Percentiles rank a stretch among this genome's conserved stretches.
Evolutionary conservation across 2,329 filamentous ascomycete species (phyloP).

Genomic region (Diaporthe helianthi): DNA sequence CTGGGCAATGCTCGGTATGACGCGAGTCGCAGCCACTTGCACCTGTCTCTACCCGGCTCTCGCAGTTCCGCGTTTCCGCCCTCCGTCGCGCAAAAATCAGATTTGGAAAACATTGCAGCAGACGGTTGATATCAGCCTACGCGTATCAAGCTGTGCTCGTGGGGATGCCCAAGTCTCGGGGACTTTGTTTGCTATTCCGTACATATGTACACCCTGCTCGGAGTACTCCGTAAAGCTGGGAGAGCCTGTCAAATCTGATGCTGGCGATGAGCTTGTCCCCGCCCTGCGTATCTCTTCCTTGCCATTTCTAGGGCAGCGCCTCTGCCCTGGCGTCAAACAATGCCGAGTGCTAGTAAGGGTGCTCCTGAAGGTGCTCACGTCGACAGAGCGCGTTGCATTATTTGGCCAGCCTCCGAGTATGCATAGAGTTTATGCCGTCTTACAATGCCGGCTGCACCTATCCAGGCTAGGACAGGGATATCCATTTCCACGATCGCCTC

Average conservation of each 20-base stretch:
- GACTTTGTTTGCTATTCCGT: no score
- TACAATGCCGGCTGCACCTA: background rate
- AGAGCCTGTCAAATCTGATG: background rate
- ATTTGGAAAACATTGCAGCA: background rate
- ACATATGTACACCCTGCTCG: no score
- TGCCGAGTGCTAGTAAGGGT: background rate
- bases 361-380: background rate
- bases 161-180: background rate
- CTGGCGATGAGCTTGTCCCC: background rate
- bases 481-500: slow-evolving; percentile 4
- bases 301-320: background rate
- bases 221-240: background rate
- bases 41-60: slow-evolving; percentile 8
- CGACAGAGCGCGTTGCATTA: background rate
- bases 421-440: background rate
- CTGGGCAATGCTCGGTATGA: background rate
- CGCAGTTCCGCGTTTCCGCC: slow-evolving; percentile 19
- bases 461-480: slow-evolving; percentile 18
- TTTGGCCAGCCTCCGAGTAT: slow-evolving; percentile 1
- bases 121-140: background rate
- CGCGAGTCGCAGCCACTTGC: background rate
- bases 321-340: background rate
- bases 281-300: background rate
- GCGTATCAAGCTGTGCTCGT: background rate
- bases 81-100: background rate